phyloP scores from a whole-genome alignment of 805 yeast species.

The Ogataea trehaloabstinens region DNA sequence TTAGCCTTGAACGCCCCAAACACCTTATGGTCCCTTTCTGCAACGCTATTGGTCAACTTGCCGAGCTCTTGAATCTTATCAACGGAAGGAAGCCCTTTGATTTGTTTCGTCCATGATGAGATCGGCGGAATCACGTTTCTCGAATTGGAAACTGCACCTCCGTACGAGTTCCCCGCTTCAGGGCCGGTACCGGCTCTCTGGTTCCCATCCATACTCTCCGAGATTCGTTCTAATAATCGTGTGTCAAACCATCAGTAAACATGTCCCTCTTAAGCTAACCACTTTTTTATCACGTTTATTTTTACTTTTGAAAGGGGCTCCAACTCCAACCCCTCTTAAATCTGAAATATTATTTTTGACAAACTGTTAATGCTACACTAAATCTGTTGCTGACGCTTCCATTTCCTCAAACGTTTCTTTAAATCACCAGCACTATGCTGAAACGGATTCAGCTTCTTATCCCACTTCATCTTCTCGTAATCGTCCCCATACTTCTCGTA shows the following conservation, averaged over 20 bases:
- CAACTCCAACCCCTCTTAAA: too few species aligned
- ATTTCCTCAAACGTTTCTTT: slow-evolving; percentile 64
- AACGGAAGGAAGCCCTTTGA: slow-evolving; percentile 15
- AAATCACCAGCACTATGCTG: slow-evolving; percentile 88
- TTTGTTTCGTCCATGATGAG: slow-evolving; percentile 13
- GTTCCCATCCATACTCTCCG: too few species aligned
- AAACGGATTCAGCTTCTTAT: slow-evolving; percentile 73
- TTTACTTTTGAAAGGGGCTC: too few species aligned
- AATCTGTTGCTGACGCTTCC: slow-evolving; percentile 51
- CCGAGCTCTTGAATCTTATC: slow-evolving; percentile 5
- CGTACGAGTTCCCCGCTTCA: too few species aligned
- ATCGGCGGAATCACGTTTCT: slow-evolving; percentile 5
- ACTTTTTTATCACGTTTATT: too few species aligned
- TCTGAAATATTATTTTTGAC: too few species aligned
- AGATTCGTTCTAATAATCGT: too few species aligned
- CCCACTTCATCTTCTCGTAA: slow-evolving; percentile 89
- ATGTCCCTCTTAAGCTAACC: too few species aligned
- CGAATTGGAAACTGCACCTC: too few species aligned
- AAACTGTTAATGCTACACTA: too few species aligned
- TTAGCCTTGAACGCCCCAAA: slow-evolving; percentile 14
- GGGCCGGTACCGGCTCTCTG: too few species aligned
- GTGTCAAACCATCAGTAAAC: too few species aligned
- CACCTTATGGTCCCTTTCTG: slow-evolving; percentile 18
- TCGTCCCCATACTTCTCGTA: slow-evolving; percentile 83
- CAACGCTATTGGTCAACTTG: slow-evolving; percentile 6